phyloP scores from a whole-genome alignment of 768 basidiomycete genomes.

The Coprinellus aureogranulatus region DNA sequence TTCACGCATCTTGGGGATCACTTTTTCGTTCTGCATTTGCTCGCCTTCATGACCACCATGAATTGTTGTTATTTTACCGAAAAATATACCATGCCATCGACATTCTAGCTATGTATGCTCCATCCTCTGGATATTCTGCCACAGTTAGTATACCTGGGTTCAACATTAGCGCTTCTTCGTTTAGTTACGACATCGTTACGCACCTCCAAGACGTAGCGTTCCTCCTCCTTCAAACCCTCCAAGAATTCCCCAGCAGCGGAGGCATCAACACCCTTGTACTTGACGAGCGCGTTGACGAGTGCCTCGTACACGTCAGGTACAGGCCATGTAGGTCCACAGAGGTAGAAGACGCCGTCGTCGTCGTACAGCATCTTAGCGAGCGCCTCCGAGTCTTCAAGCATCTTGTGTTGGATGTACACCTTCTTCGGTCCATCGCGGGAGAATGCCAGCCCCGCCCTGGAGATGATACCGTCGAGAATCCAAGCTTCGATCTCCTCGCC shows the following conservation, averaged over 20 bases:
- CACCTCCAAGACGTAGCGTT: constrained; percentile 96
- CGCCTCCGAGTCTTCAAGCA: constrained; percentile 82
- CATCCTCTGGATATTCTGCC: neutral
- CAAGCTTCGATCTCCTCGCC: constrained; percentile 96
- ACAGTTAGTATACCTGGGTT: constrained; percentile 8
- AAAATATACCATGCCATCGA: too few relatives aligned
- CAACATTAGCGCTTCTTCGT: neutral
- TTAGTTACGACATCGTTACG: constrained; percentile 6
- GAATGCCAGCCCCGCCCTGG: constrained; percentile 92
- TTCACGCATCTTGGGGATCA: neutral
- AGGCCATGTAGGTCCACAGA: constrained; percentile 99
- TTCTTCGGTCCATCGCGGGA: constrained; percentile 91
- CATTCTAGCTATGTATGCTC: neutral
- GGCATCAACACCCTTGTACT: constrained; percentile 63
- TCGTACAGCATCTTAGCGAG: constrained; percentile 74
- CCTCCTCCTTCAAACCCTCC: constrained; percentile 91
- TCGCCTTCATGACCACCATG: neutral
- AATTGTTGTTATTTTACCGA: neutral
- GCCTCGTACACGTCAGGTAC: constrained; percentile 97
- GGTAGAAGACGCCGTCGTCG: constrained; percentile 83
- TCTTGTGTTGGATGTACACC: constrained; percentile 98
- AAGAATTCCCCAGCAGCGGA: constrained; percentile 75
- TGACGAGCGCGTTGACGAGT: constrained; percentile 74
- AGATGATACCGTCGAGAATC: constrained; percentile 78
- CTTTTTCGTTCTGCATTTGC: neutral